A percentile compares a stretch with the other conserved stretches of the same genome.
These are phyloP conservation scores for Mycena haematopus DNA, from an alignment of 768 basidiomycete species.

Conservation along the genomic window DNA sequence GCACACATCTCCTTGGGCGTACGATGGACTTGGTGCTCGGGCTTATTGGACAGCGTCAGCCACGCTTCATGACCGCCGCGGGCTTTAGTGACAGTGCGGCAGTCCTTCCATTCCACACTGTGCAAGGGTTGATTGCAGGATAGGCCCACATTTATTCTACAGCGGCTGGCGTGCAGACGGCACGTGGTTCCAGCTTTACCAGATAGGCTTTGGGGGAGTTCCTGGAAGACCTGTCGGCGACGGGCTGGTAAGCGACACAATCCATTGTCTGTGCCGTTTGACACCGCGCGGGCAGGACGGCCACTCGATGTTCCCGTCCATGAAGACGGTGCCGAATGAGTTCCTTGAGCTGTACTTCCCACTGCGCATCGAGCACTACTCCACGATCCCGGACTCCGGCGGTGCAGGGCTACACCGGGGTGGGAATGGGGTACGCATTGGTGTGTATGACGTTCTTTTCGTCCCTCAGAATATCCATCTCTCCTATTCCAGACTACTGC, in stretches of 20 bases:
- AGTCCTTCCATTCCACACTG: neutral
- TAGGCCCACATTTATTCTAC: constrained; percentile 39
- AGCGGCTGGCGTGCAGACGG: constrained; percentile 36
- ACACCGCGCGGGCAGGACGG: too few relatives aligned
- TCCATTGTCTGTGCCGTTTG: too few relatives aligned
- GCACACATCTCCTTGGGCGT: constrained; percentile 31
- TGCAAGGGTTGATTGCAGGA: neutral
- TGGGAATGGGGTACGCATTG: constrained; percentile 29
- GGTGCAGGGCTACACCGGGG: constrained; percentile 28
- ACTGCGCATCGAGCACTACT: neutral
- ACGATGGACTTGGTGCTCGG: constrained; percentile 28
- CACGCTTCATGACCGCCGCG: constrained; percentile 26
- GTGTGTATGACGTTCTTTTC: too few relatives aligned
- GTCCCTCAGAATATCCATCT: too few relatives aligned
- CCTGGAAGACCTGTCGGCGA: constrained; percentile 30
- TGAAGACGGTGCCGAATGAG: constrained; percentile 30
- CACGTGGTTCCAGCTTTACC: constrained; percentile 31
- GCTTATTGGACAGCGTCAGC: constrained; percentile 25
- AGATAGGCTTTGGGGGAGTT: constrained; percentile 27
- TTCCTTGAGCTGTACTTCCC: constrained; percentile 28
- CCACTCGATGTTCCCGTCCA: too few relatives aligned
- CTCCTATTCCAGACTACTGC: too few relatives aligned
- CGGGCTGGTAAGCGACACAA: constrained; percentile 15
- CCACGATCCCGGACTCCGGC: constrained; percentile 23
- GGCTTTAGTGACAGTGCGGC: constrained; percentile 32